Base-by-base conservation (phyloP, 306 rosid species). In the Styphnolobium japonicum region DNA sequence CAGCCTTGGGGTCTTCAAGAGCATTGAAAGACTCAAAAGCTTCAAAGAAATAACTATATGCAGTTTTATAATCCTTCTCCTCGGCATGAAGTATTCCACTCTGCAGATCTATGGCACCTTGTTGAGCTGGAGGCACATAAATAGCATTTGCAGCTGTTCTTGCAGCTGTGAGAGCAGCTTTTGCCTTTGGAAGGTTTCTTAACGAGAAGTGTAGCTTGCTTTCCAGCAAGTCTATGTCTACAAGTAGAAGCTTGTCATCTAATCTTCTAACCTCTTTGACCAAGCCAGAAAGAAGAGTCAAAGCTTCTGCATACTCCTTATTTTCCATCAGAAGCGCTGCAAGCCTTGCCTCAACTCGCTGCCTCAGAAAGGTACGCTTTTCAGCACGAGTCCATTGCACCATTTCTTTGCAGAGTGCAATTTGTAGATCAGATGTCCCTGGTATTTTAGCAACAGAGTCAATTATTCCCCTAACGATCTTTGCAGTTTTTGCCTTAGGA, bases 51-150 rank as follows among this genome's bases (percentile, higher is more conserved):
- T 94, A 94, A 64, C 97, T 91, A 56, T 92, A 94, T 19, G 87
- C 97, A 46, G 98, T 94, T 81, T 94, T 94, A 49, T 92, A 92
- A 78, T 94, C 98, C 83, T 92, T 94, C 77, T 92, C 98, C 83
- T 94, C 98, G 0, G 98, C 98, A 37, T 92, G 98, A 71, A 92
- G 97, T 76, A 94, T 94, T 61, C 98, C 98, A 75, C 97, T 92
- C 91, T 92, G 97, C 85, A 94, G 65, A 86, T 94, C 97, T 14
- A 92, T 92, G 48, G 92, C 90, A 40, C 98, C 98, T 84, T 94
- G 98, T 69, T 94, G 97, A 52, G 97, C 98, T n/a, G 97, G 97
- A 45, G 98, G 98, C 37, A 92, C 98, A 65, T 94, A 94, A 75
- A 94, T 92, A 7, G 97, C 96, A 81, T 94, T 94, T 49, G 97